phyloP scores from a whole-genome alignment of 2,329 filamentous ascomycete genomes.

The Colletotrichum australisinense region DNA sequence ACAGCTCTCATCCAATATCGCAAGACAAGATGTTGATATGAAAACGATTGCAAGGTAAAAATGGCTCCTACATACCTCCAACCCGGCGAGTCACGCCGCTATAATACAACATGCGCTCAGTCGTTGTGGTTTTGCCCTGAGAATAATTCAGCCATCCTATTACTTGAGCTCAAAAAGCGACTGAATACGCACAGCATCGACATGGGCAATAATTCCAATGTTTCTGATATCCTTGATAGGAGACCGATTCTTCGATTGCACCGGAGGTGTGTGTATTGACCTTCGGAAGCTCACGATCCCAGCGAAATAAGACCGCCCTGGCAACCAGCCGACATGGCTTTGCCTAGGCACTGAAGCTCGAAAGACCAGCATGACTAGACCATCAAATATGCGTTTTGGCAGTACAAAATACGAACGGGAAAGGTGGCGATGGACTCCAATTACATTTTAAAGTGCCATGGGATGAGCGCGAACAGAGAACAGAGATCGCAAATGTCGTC shows the following conservation, averaged over 20 bases:
- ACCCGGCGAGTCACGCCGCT: slow-evolving; percentile 89
- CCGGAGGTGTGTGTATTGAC: slow-evolving; percentile 24
- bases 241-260: slow-evolving; percentile 44
- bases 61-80: slow-evolving; percentile 64
- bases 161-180: not conserved
- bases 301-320: slow-evolving; percentile 7
- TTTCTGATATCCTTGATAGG: slow-evolving; percentile 79
- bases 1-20: not conserved
- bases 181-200: slow-evolving; percentile 78
- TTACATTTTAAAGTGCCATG: slow-evolving; percentile 14
- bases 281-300: slow-evolving; percentile 22
- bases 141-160: slow-evolving; percentile 31
- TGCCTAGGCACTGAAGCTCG: slow-evolving; percentile 18
- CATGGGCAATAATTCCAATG: slow-evolving; percentile 98
- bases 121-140: slow-evolving; percentile 95
- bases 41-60: not conserved
- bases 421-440: not conserved
- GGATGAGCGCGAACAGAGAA: not conserved
- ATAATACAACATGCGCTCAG: slow-evolving; percentile 98
- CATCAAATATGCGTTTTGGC: slow-evolving; percentile 5
- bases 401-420: not conserved
- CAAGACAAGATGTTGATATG: not conserved
- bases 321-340: slow-evolving; percentile 13
- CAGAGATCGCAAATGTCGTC: not conserved
- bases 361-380: slow-evolving; percentile 21